Evolutionary conservation across 495 filamentous ascomycete genomes (phyloP).

Genomic region (Lophium mytilinum): DNA sequence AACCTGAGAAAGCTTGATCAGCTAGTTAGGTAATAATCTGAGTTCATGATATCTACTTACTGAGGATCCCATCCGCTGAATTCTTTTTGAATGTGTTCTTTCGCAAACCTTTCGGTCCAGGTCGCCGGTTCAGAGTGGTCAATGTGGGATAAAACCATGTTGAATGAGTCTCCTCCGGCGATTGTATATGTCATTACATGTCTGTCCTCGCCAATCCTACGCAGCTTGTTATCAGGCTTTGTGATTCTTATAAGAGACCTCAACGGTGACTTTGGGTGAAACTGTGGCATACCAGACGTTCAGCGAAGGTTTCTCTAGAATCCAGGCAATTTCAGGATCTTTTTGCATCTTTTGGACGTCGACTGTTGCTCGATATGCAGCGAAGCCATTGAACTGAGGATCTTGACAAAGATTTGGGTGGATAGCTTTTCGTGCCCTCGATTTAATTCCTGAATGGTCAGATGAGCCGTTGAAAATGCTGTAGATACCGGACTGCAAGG

Average conservation of each 20-base stretch:
- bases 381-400: constrained; percentile 28
- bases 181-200: constrained; percentile 18
- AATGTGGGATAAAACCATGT: constrained; percentile 8
- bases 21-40: not conserved
- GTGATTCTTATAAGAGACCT: not conserved
- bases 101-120: not conserved
- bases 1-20: not conserved
- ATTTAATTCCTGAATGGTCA: constrained; percentile 29
- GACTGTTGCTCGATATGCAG: constrained; percentile 39
- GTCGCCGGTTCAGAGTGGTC: constrained; percentile 8
- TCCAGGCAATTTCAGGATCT: constrained; percentile 35
- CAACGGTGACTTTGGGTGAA: not conserved
- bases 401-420: constrained; percentile 19
- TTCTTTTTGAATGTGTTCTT: constrained; percentile 4
- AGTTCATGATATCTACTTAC: not conserved
- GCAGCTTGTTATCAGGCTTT: not conserved
- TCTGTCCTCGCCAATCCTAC: constrained; percentile 6
- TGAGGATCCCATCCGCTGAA: constrained; percentile 22
- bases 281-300: constrained; percentile 36
- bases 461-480: not conserved
- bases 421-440: constrained; percentile 28
- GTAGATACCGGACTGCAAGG: not conserved
- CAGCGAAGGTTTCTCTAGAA: constrained; percentile 34
- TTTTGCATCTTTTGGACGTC: constrained; percentile 35
- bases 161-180: not conserved